Conservation (phyloP, 345 rosid genomes). For the Nephelium lappaceum region DNA sequence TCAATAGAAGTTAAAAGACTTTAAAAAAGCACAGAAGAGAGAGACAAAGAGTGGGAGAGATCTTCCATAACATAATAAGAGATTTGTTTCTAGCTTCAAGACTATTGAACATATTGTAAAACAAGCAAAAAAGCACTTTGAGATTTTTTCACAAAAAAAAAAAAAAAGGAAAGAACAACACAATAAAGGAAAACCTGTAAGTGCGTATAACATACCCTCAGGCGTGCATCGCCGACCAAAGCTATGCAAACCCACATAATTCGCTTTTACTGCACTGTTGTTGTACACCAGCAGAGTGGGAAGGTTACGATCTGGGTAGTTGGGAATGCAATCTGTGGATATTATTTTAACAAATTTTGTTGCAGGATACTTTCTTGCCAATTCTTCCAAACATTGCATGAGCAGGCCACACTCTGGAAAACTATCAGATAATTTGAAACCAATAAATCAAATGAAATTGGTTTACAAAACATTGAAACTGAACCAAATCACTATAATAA, state of each 20-base stretch:
- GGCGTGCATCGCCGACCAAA: conserved; percentile 94
- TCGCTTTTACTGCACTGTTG: conserved; percentile 86
- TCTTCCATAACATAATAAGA: neutral
- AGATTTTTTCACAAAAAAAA: too few species aligned
- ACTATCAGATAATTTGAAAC: conserved; percentile 30
- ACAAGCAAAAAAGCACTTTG: neutral
- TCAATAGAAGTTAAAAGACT: neutral
- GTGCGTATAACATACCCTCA: conserved; percentile 57
- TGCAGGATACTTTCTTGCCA: conserved; percentile 79
- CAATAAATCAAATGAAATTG: neutral
- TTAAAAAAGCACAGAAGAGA: neutral
- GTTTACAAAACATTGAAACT: conserved; percentile 5
- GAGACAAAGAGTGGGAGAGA: neutral
- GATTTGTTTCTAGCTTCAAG: neutral
- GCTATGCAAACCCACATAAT: conserved; percentile 74
- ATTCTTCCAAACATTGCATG: conserved; percentile 78
- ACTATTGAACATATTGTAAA: neutral
- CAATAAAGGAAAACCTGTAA: neutral
- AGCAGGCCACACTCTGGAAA: conserved; percentile 74
- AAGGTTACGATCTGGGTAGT: conserved; percentile 86
- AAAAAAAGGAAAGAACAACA: too few species aligned
- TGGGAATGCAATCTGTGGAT: conserved; percentile 95
- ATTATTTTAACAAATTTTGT: conserved; percentile 96
- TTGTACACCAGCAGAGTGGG: conserved; percentile 91
- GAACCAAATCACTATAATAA: neutral